Evolutionary conservation across 208 protist species (phyloP).

Genomic region (Balamuthia mandrillaris): DNA sequence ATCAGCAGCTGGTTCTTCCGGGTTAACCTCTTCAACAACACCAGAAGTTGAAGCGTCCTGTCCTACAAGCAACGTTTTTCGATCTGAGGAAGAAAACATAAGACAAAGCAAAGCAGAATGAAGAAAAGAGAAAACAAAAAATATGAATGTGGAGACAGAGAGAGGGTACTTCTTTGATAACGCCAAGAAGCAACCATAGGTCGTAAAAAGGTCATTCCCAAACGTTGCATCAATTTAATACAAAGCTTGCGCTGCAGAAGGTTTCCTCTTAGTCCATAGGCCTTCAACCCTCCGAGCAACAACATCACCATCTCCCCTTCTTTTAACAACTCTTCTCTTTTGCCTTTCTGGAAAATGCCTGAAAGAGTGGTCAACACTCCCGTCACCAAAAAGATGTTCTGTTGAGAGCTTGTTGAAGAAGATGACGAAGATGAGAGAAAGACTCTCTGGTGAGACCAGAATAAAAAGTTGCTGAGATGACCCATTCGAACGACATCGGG

Average conservation of each 20-base stretch:
- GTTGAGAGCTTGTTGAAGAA: too few relatives aligned
- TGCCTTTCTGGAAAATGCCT: constrained; percentile 86
- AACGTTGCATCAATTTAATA: constrained; percentile 85
- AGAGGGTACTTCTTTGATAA: constrained; percentile 76
- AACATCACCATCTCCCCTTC: not conserved
- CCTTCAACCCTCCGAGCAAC: constrained; percentile 49
- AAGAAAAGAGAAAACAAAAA: not conserved
- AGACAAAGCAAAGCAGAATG: not conserved
- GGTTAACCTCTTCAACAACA: constrained; percentile 51
- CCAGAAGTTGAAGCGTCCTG: constrained; percentile 35
- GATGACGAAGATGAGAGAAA: not conserved
- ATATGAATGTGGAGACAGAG: not conserved
- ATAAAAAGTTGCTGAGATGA: not conserved
- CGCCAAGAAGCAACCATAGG: constrained; percentile 83
- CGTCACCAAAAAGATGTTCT: not conserved
- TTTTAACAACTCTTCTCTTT: constrained; percentile 81
- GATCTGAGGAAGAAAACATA: not conserved
- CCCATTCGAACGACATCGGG: constrained; percentile 69
- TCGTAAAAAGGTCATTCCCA: constrained; percentile 81
- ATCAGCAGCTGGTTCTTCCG: too few relatives aligned
- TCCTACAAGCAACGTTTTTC: not conserved
- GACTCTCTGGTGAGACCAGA: not conserved
- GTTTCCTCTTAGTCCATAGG: not conserved
- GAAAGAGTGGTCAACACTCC: constrained; percentile 83
- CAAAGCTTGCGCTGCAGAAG: not conserved